Base-by-base conservation (phyloP, 2,329 filamentous ascomycete species). In the Amauroascus verrucosus region DNA sequence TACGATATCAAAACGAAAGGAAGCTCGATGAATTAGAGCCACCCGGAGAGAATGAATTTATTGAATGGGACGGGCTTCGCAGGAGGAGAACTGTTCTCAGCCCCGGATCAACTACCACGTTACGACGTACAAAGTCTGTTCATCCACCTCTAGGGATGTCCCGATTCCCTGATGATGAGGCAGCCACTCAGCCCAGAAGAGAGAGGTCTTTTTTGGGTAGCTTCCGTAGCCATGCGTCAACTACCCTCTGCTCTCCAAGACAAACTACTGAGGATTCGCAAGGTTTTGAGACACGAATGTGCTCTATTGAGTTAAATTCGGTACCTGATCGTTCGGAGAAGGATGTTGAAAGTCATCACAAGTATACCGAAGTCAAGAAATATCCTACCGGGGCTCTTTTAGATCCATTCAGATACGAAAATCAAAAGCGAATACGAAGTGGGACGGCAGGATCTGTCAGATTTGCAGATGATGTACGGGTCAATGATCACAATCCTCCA, bases 61-160 rank as follows among this genome's bases (percentile, higher is more conserved):
- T 88, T 57, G 89, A 97, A 70, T 98, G 89, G 84, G 93, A 97
- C 69, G 93, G 93, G 3, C 71, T 98, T 49, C 80, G 91, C 62
- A 78, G 89, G 61, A 79, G 93, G 50, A 81, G 75, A 64, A 84
- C 81, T 1, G 67, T 81, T 43, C 59, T 77, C 18, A 74, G 73
- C 22, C 66, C 73, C 38, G 73, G 73, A 28, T 64, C 66, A 4
- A 60, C 78, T 14, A 65, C 67, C 43, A 72, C 66, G 35, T 59
- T 60, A 30, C 63, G 58, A n/a, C 68, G 65, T 4, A 55, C 63
- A 30, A 79, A 75, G 60, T 77, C 75, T 0, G 60, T 76, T 0
- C 86, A 93, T 64, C 87, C 86, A 1, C 89, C 89, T 0, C 72
- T 95, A 7, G 91, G 91, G 46, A 94, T 95, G 87, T 86, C 88